Percentiles rank a stretch among this genome's conserved stretches.
These are phyloP conservation scores for Colletotrichum navitas DNA, from an alignment of 2,329 filamentous ascomycete genomes.

Conservation along the genomic window DNA sequence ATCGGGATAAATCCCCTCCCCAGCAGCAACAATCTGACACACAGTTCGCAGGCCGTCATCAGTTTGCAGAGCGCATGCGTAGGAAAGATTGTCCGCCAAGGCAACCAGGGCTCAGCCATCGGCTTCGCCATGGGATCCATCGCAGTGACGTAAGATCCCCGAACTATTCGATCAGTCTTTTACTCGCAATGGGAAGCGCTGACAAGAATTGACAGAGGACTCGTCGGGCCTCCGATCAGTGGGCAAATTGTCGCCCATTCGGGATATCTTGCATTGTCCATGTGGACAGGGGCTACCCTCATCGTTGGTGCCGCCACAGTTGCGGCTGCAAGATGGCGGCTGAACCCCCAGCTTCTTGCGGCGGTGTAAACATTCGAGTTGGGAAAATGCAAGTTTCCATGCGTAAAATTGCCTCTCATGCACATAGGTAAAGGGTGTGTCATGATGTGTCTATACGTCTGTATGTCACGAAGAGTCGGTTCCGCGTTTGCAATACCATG, in stretches of 20 bases:
- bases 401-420: background rate
- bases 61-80: conserved; percentile 61
- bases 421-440: background rate
- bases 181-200: background rate
- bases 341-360: conserved; percentile 7
- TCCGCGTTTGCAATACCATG: background rate
- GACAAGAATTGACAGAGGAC: conserved; percentile 46
- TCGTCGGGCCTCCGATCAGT: conserved; percentile 57
- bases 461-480: background rate
- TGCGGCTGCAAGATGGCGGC: conserved; percentile 37
- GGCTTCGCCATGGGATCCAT: conserved; percentile 57
- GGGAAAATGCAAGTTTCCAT: too few species aligned
- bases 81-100: conserved; percentile 54
- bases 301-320: conserved; percentile 49
- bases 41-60: conserved; percentile 54
- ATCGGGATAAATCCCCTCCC: background rate
- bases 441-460: background rate
- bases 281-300: conserved; percentile 53
- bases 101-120: conserved; percentile 56
- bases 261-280: conserved; percentile 56
- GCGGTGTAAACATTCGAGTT: background rate
- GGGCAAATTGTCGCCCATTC: conserved; percentile 54
- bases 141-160: conserved; percentile 55
- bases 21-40: conserved; percentile 54
- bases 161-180: background rate